These are phyloP conservation scores for Cytospora piceae DNA, from an alignment of 2,329 filamentous ascomycete genomes.

Conservation along the genomic window DNA sequence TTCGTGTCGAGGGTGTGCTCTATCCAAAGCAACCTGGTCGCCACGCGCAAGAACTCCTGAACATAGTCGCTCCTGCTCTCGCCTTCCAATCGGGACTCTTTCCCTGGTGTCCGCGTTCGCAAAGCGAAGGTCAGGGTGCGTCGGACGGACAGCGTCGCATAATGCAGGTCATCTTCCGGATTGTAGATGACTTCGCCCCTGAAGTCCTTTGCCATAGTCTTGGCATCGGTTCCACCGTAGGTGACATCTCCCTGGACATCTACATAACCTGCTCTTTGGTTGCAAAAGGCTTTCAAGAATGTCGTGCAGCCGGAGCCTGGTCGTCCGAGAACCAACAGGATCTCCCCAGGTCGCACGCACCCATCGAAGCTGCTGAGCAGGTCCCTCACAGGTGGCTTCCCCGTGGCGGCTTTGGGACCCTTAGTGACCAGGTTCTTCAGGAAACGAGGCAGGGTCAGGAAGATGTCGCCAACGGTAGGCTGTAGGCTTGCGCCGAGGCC, in stretches of 20 bases:
- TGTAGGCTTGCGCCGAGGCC: constrained; percentile 64
- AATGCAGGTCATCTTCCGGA: constrained; percentile 81
- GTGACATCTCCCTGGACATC: constrained; percentile 15
- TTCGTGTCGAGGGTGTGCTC: constrained; percentile 67
- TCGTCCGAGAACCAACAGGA: constrained; percentile 23
- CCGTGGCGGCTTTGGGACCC: constrained; percentile 37
- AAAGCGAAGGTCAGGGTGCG: constrained; percentile 81
- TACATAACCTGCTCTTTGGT: constrained; percentile 21
- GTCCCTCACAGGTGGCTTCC: constrained; percentile 62
- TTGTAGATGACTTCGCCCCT: constrained; percentile 87
- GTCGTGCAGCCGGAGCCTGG: constrained; percentile 28
- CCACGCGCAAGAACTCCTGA: constrained; percentile 68
- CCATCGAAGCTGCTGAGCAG: constrained; percentile 56
- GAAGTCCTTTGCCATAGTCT: constrained; percentile 78
- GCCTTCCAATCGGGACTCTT: constrained; percentile 56
- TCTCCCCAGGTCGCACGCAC: constrained; percentile 12
- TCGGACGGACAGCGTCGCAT: constrained; percentile 74
- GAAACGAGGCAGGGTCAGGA: constrained; percentile 38
- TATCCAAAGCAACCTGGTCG: constrained; percentile 77
- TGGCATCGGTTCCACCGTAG: constrained; percentile 42
- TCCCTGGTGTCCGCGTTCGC: constrained; percentile 65
- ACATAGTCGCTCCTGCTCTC: constrained; percentile 58
- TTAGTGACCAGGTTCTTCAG: constrained; percentile 33
- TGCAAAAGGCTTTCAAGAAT: constrained; percentile 18
- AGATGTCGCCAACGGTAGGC: constrained; percentile 46